phyloP scores from a whole-genome alignment of 306 rosid genomes.

The Albizia julibrissin region DNA sequence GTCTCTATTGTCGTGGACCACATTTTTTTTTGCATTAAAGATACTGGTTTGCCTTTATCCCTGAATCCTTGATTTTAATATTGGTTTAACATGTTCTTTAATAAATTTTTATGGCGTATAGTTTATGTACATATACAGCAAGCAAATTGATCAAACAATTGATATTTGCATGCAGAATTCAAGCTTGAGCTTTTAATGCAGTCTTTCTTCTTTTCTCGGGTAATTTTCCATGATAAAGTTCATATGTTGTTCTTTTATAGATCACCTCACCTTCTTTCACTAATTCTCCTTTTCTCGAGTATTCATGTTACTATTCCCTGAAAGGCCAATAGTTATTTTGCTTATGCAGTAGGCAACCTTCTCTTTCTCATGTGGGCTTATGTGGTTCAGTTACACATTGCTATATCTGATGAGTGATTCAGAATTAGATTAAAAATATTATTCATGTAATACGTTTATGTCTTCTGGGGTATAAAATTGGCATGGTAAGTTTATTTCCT shows the following conservation, averaged over 20 bases:
- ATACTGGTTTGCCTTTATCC: slow-evolving; percentile 62
- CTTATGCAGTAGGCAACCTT: not conserved
- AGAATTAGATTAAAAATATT: too few species aligned
- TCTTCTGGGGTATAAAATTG: not conserved
- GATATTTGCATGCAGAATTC: slow-evolving; percentile 73
- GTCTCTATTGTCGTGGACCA: slow-evolving; percentile 90
- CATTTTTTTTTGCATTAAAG: slow-evolving; percentile 91
- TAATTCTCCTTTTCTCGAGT: slow-evolving; percentile 6
- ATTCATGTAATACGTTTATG: not conserved
- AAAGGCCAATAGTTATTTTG: not conserved
- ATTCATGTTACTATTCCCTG: not conserved
- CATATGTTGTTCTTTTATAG: not conserved
- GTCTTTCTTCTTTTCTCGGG: slow-evolving; percentile 94
- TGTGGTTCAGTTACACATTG: not conserved
- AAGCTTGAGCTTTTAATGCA: slow-evolving; percentile 96
- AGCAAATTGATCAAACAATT: slow-evolving; percentile 36
- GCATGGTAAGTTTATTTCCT: not conserved
- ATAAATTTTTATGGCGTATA: not conserved
- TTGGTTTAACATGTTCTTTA: slow-evolving; percentile 25
- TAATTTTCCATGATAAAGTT: slow-evolving; percentile 38
- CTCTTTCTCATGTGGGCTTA: not conserved
- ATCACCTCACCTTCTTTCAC: not conserved
- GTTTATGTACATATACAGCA: not conserved
- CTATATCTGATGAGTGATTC: not conserved
- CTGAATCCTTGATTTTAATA: not conserved